These are phyloP conservation scores for Mallotus japonicus DNA, from an alignment of 441 rosid species.

Conservation along the genomic window DNA sequence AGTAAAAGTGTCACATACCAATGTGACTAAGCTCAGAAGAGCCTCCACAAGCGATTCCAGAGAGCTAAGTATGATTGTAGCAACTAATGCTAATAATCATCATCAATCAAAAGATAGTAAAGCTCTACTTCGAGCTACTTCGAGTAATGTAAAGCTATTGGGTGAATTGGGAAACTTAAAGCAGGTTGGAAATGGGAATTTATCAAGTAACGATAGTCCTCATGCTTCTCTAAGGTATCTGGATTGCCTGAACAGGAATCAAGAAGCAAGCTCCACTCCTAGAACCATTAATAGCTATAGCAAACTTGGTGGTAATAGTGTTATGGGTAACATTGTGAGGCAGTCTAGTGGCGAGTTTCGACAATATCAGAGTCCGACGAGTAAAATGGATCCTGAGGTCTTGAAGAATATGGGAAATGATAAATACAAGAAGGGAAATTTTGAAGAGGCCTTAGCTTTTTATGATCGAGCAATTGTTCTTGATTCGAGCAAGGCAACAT, in stretches of 20 bases:
- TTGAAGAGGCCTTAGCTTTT: slow-evolving; percentile 58
- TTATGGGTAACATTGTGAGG: slow-evolving; percentile 66
- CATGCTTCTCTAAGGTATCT: slow-evolving; percentile 32
- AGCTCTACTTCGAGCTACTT: slow-evolving; percentile 40
- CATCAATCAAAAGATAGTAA: slow-evolving; percentile 30
- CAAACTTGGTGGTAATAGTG: slow-evolving; percentile 31
- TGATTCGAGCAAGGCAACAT: slow-evolving; percentile 59
- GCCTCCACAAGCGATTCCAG: slow-evolving; percentile 27
- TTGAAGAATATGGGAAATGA: slow-evolving; percentile 74
- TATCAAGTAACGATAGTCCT: slow-evolving; percentile 26
- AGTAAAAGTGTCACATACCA: not conserved
- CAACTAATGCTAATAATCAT: not conserved
- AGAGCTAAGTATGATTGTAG: slow-evolving; percentile 34
- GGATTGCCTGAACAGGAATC: slow-evolving; percentile 26
- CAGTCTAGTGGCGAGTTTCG: slow-evolving; percentile 38
- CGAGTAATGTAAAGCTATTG: slow-evolving; percentile 36
- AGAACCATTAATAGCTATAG: slow-evolving; percentile 30
- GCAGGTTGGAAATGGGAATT: slow-evolving; percentile 31
- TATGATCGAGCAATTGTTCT: slow-evolving; percentile 72
- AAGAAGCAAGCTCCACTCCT: slow-evolving; percentile 19
- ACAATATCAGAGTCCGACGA: slow-evolving; percentile 35
- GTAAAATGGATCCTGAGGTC: slow-evolving; percentile 52
- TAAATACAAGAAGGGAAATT: slow-evolving; percentile 64
- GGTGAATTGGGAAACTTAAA: slow-evolving; percentile 52
- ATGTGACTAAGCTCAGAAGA: slow-evolving; percentile 24